Evolutionary conservation across 73 alveolate species (phyloP).

Genomic region (Paramecium octaurelia): DNA sequence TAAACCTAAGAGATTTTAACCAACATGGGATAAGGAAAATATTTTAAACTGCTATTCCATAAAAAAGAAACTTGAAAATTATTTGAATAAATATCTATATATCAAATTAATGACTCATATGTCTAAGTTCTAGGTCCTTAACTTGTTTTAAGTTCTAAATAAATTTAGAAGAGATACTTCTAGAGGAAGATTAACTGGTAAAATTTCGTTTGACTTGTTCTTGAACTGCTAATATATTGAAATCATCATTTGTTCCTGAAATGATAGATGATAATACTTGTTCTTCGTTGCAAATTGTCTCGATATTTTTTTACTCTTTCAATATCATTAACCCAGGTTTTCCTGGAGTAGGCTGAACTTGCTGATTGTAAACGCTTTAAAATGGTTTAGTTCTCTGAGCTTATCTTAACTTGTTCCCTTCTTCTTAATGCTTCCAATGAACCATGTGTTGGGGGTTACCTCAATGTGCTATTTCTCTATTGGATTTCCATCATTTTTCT

Average conservation of each 20-base stretch:
- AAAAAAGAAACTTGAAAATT: neutral
- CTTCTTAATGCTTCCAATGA: constrained; percentile 35
- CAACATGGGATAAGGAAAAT: neutral
- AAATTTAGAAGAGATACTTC: neutral
- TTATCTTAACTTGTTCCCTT: constrained; percentile 15
- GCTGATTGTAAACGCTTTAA: constrained; percentile 38
- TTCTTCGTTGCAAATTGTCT: constrained; percentile 7
- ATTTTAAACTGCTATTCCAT: neutral
- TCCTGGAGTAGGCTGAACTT: neutral
- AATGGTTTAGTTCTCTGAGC: neutral
- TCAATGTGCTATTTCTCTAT: neutral
- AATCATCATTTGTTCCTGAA: constrained; percentile 33
- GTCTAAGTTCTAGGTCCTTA: constrained; percentile 15
- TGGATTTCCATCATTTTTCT: constrained; percentile 44
- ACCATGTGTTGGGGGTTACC: neutral
- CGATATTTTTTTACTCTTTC: constrained; percentile 27
- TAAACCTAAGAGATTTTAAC: neutral
- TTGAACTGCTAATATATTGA: neutral
- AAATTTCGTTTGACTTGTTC: neutral
- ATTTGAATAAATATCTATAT: neutral
- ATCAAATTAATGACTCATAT: constrained; percentile 14
- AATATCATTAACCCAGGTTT: constrained; percentile 3
- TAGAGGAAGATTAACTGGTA: constrained; percentile 5
- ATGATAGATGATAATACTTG: neutral
- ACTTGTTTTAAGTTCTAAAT: neutral